Percentiles rank a stretch among this genome's conserved stretches.
These are phyloP conservation scores for Alternaria rosae DNA, from an alignment of 2,329 filamentous ascomycete species.

Conservation along the genomic window DNA sequence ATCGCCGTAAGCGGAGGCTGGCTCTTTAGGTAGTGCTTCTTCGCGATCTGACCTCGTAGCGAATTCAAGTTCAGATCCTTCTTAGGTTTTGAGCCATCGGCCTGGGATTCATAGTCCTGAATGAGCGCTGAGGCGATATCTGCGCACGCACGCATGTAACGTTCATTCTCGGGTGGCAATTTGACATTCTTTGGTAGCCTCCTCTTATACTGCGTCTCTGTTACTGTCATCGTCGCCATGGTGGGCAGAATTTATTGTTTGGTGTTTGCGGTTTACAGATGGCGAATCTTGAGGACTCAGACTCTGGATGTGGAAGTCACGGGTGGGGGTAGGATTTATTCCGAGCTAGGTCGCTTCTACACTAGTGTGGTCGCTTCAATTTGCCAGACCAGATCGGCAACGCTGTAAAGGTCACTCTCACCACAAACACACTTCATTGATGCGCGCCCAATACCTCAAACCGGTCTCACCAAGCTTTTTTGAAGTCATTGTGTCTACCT, in stretches of 20 bases:
- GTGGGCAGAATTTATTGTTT: constrained; percentile 31
- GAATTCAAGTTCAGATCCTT: constrained; percentile 94
- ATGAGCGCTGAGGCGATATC: constrained; percentile 95
- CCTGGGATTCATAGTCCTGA: constrained; percentile 86
- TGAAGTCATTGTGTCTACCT: fast-evolving
- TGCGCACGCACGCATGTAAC: constrained; percentile 91
- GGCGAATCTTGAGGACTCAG: constrained; percentile 28
- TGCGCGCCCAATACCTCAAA: not conserved
- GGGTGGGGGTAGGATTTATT: constrained; percentile 28
- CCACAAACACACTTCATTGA: not conserved
- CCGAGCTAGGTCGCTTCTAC: constrained; percentile 13
- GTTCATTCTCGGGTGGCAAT: constrained; percentile 89
- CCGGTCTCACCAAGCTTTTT: not conserved
- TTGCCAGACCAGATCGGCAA: not conserved
- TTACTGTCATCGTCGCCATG: constrained; percentile 71
- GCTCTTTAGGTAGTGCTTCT: constrained; percentile 88
- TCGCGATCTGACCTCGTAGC: constrained; percentile 83
- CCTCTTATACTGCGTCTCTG: constrained; percentile 57
- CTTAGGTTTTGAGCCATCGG: constrained; percentile 73
- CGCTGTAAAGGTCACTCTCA: not conserved
- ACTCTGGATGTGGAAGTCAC: constrained; percentile 36
- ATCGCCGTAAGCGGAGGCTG: constrained; percentile 95
- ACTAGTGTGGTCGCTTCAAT: constrained; percentile 15
- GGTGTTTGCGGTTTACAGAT: constrained; percentile 19
- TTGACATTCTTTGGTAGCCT: constrained; percentile 74